Percentiles rank a stretch among this genome's conserved stretches.
These are phyloP conservation scores for Poronia punctata DNA, from an alignment of 495 filamentous ascomycete species.

Conservation along the genomic window DNA sequence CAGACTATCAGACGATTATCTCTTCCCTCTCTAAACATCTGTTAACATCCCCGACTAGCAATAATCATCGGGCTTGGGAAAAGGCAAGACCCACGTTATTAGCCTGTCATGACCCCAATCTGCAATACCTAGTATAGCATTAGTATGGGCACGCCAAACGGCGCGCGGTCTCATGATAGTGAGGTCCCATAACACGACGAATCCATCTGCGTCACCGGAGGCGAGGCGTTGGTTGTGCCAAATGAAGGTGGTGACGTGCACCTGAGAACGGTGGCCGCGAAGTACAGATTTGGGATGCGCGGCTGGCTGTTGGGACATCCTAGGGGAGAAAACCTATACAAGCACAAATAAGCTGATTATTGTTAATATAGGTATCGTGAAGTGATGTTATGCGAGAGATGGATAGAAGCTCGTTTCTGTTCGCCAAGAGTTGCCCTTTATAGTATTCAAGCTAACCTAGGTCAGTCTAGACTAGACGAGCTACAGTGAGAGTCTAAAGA, in stretches of 20 bases:
- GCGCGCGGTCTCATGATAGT: constrained; percentile 72
- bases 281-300: constrained; percentile 78
- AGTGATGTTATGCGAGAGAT: no score
- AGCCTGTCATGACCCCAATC: constrained; percentile 56
- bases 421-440: no score
- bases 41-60: no score
- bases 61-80: no score
- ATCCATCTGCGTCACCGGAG: constrained; percentile 87
- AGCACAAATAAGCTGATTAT: no score
- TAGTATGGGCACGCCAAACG: constrained; percentile 84
- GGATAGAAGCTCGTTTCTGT: no score
- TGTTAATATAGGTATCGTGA: no score
- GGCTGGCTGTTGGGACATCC: constrained; percentile 31
- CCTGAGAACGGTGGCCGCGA: constrained; percentile 74
- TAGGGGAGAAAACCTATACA: not conserved
- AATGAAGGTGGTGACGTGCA: constrained; percentile 73
- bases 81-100: constrained; percentile 61
- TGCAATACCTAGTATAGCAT: constrained; percentile 64
- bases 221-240: constrained; percentile 66
- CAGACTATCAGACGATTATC: constrained; percentile 85
- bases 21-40: constrained; percentile 69
- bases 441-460: no score
- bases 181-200: constrained; percentile 79
- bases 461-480: no score
- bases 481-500: no score